phyloP scores from a whole-genome alignment of 352 stramenopile species.

The Lagenidium sp. region DNA sequence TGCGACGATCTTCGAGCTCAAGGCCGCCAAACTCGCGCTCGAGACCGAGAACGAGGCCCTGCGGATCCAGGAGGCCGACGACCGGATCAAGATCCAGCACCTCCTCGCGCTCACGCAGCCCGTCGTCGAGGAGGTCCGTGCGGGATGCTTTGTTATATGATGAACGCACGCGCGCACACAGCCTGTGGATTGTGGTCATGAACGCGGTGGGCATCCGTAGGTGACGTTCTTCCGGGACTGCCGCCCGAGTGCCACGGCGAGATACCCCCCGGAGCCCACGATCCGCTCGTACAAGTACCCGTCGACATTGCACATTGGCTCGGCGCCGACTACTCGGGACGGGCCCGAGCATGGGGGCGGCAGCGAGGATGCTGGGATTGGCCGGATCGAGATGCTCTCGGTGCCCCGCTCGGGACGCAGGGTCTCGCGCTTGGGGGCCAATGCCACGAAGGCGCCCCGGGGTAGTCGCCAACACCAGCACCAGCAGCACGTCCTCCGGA shows the following conservation, averaged over 20 bases:
- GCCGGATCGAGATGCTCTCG: not conserved
- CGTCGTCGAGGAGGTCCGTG: slow-evolving; percentile 52
- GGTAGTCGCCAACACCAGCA: not conserved
- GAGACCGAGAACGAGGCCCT: slow-evolving; percentile 55
- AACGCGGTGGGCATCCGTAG: slow-evolving; percentile 6
- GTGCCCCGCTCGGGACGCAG: not conserved
- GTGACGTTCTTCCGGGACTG: slow-evolving; percentile 76
- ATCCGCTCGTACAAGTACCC: slow-evolving; percentile 46
- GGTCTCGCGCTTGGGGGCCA: not conserved
- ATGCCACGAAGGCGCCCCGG: not conserved
- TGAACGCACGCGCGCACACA: not conserved
- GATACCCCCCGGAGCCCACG: slow-evolving; percentile 26
- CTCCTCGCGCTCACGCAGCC: slow-evolving; percentile 76
- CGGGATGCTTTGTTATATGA: too few species aligned
- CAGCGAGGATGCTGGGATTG: not conserved
- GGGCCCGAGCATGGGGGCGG: not conserved
- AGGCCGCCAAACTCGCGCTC: slow-evolving; percentile 52
- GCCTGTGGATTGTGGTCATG: not conserved
- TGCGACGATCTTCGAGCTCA: slow-evolving; percentile 46
- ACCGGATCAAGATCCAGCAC: slow-evolving; percentile 76
- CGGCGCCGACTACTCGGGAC: slow-evolving; percentile 26
- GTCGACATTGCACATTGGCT: slow-evolving; percentile 71
- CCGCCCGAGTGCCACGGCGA: slow-evolving; percentile 35
- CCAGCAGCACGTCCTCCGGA: slow-evolving; percentile 36
- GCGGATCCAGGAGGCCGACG: slow-evolving; percentile 62